Evolutionary conservation across 139 green algal genomes (phyloP).

Genomic region (Monoraphidium neglectum): DNA sequence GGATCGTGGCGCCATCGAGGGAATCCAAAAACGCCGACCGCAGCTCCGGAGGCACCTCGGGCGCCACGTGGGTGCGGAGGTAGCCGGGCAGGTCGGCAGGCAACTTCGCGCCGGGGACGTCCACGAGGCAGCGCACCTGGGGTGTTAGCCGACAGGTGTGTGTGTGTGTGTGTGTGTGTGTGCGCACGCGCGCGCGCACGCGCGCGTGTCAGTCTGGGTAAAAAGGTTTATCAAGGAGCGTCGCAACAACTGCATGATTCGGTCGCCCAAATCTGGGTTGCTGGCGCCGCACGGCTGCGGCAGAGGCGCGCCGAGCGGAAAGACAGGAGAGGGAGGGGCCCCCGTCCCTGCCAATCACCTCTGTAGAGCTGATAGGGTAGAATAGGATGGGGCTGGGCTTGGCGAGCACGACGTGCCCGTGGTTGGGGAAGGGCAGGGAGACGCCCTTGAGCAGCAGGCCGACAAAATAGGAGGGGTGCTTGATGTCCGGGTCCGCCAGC

Average conservation of each 20-base stretch:
- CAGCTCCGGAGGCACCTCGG: constrained; percentile 79
- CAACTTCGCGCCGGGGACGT: constrained; percentile 82
- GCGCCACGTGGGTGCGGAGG: constrained; percentile 47
- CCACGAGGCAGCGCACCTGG: constrained; percentile 86
- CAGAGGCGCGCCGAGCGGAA: too few species aligned
- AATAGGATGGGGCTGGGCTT: constrained; percentile 96
- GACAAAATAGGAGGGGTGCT: constrained; percentile 93
- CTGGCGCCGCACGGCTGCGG: too few species aligned
- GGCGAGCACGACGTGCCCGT: constrained; percentile 96
- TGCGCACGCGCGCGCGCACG: not conserved
- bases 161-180: not conserved
- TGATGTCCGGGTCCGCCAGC: constrained; percentile 67
- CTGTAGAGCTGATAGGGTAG: constrained; percentile 93
- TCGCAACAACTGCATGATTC: too few species aligned
- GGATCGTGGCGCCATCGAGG: constrained; percentile 34
- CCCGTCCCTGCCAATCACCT: constrained; percentile 59
- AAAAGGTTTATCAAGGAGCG: too few species aligned
- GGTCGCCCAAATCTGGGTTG: too few species aligned
- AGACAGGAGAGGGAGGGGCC: too few species aligned
- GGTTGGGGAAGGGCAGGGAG: constrained; percentile 81
- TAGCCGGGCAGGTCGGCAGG: constrained; percentile 58
- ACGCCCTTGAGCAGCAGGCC: constrained; percentile 80
- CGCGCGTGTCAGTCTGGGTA: too few species aligned
- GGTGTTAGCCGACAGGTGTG: not conserved
- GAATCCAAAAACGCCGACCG: constrained; percentile 69